Conservation (phyloP, 225 moss, liverwort and hornwort genomes). For the Anthoceros angustus region DNA sequence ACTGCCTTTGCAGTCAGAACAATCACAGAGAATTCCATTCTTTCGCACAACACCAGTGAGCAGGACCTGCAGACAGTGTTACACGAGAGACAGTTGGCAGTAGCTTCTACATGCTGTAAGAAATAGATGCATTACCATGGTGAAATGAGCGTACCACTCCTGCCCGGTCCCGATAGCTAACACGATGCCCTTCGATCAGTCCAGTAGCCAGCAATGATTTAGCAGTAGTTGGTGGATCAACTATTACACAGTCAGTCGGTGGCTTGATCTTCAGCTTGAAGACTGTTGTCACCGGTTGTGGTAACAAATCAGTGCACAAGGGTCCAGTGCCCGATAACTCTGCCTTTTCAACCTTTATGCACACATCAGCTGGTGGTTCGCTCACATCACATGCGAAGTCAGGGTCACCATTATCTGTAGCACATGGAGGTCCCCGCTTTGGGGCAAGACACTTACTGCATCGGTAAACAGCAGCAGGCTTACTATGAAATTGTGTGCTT, state of each 20-base stretch:
- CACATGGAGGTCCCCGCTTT: not conserved
- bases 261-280: not conserved
- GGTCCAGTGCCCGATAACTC: not conserved
- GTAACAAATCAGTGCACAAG: not conserved
- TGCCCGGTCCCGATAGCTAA: slow-evolving; percentile 71
- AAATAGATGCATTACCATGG: not conserved
- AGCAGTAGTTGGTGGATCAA: slow-evolving; percentile 66
- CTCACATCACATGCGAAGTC: not conserved
- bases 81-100: not conserved
- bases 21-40: not conserved
- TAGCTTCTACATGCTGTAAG: not conserved
- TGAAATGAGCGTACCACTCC: slow-evolving; percentile 34
- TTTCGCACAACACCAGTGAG: not conserved
- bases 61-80: not conserved
- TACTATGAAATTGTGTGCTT: not conserved
- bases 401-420: not conserved
- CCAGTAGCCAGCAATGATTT: slow-evolving; percentile 73
- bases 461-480: not conserved
- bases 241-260: slow-evolving; percentile 1
- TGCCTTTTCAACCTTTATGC: not conserved
- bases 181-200: slow-evolving; percentile 68
- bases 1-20: not conserved
- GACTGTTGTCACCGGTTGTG: not conserved
- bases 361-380: not conserved
- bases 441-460: not conserved